phyloP scores from a whole-genome alignment of 805 yeast species.

The Torulaspora quercuum region DNA sequence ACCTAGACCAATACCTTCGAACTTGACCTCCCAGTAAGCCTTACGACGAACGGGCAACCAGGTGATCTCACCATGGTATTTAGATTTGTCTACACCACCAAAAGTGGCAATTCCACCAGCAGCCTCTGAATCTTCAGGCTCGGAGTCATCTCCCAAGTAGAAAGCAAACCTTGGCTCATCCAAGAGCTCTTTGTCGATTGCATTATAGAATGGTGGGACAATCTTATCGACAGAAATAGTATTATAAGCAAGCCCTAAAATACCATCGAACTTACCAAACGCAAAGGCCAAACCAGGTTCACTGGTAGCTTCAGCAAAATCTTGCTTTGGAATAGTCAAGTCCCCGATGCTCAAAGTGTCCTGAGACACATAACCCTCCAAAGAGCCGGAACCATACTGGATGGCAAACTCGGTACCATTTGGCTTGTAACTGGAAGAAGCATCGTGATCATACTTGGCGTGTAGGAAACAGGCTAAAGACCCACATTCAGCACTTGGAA shows the following conservation, averaged over 20 bases:
- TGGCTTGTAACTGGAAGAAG: slow-evolving; percentile 77
- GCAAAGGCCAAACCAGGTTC: slow-evolving; percentile 99
- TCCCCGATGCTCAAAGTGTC: slow-evolving; percentile 75
- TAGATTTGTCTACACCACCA: slow-evolving; percentile 84
- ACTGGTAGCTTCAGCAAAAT: slow-evolving; percentile 93
- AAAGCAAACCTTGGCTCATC: slow-evolving; percentile 86
- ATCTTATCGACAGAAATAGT: slow-evolving; percentile 83
- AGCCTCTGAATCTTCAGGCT: slow-evolving; percentile 50
- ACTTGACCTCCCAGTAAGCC: slow-evolving; percentile 98
- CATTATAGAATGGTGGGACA: slow-evolving; percentile 93
- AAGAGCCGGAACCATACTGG: slow-evolving; percentile 87
- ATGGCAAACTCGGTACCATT: slow-evolving; percentile 86
- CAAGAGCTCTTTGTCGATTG: slow-evolving; percentile 72
- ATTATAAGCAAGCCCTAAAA: slow-evolving; percentile 90
- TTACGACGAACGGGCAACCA: slow-evolving; percentile 98
- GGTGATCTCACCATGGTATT: slow-evolving; percentile 77
- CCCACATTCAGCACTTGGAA: slow-evolving; percentile 83
- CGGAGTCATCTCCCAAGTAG: slow-evolving; percentile 80
- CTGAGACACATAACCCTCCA: slow-evolving; percentile 88
- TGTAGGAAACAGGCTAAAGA: slow-evolving; percentile 96
- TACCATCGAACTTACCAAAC: slow-evolving; percentile 98
- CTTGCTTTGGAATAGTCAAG: slow-evolving; percentile 79
- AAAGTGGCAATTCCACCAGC: slow-evolving; percentile 91
- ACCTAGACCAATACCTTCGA: slow-evolving; percentile 88
- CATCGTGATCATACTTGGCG: slow-evolving; percentile 79